Evolutionary conservation across 768 basidiomycete species (phyloP).

Genomic region (Podaxis pistillaris): DNA sequence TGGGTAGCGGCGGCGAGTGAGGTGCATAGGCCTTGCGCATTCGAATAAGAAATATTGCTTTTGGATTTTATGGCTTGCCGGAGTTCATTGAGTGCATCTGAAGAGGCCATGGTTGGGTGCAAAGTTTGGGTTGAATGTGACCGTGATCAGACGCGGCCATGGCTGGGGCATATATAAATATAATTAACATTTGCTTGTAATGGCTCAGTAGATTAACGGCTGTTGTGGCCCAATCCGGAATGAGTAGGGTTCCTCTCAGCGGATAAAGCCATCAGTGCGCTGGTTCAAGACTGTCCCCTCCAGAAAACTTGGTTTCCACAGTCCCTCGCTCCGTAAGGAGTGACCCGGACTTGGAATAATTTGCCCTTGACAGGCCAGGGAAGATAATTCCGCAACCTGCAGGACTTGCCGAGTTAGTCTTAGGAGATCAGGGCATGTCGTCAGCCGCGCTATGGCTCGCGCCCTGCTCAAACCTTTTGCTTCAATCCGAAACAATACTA

Average conservation of each 20-base stretch:
- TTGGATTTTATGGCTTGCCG: slow-evolving; percentile 62
- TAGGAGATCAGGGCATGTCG: slow-evolving; percentile 83
- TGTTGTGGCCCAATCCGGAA: slow-evolving; percentile 85
- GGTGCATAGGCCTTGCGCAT: slow-evolving; percentile 37
- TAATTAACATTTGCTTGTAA: not conserved
- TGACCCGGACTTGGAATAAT: slow-evolving; percentile 79
- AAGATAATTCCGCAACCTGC: slow-evolving; percentile 90
- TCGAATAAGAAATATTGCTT: slow-evolving; percentile 47
- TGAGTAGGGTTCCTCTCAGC: slow-evolving; percentile 67
- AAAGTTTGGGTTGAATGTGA: not conserved
- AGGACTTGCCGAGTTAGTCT: slow-evolving; percentile 89
- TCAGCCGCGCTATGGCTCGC: slow-evolving; percentile 82
- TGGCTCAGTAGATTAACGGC: slow-evolving; percentile 60
- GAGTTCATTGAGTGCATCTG: slow-evolving; percentile 57
- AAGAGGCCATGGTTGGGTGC: slow-evolving; percentile 28
- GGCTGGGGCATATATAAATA: not conserved
- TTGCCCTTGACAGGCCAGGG: slow-evolving; percentile 81
- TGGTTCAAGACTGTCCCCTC: slow-evolving; percentile 93
- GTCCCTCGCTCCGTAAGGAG: slow-evolving; percentile 60
- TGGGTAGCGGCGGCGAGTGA: slow-evolving; percentile 61
- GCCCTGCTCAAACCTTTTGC: slow-evolving; percentile 78
- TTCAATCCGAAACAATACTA: not conserved
- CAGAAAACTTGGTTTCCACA: slow-evolving; percentile 91
- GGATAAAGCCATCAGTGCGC: slow-evolving; percentile 70
- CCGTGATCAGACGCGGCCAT: not conserved